Evolutionary conservation across 2,329 filamentous ascomycete species (phyloP).

Genomic region (Neocucurbitaria cava): DNA sequence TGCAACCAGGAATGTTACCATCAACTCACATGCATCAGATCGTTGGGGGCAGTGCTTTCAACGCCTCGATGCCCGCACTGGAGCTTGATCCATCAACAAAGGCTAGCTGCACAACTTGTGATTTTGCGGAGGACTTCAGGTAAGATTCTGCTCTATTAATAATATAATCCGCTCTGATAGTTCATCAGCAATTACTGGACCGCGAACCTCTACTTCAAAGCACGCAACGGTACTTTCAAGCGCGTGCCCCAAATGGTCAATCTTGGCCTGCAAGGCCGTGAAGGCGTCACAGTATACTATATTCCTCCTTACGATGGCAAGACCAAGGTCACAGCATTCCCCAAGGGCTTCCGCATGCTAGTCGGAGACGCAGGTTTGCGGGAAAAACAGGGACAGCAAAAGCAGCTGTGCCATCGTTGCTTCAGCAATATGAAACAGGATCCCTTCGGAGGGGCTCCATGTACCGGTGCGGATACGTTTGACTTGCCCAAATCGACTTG

Average conservation of each 20-base stretch:
- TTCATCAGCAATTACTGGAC: constrained; percentile 32
- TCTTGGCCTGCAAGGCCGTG: constrained; percentile 27
- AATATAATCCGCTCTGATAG: not conserved
- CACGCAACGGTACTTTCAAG: constrained; percentile 36
- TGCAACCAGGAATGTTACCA: constrained; percentile 25
- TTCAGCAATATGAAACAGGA: not conserved
- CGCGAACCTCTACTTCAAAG: constrained; percentile 37
- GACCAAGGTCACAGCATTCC: constrained; percentile 62
- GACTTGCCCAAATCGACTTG: not conserved
- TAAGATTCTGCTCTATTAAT: no score
- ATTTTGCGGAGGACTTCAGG: constrained; percentile 25
- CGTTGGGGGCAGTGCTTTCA: constrained; percentile 40
- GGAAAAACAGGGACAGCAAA: not conserved
- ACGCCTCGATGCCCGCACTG: constrained; percentile 25
- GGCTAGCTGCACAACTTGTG: constrained; percentile 34
- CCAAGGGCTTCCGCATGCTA: constrained; percentile 32
- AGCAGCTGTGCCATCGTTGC: not conserved
- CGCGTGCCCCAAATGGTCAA: constrained; percentile 40
- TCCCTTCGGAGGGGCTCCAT: not conserved
- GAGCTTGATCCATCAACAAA: constrained; percentile 24
- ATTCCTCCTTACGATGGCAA: constrained; percentile 41
- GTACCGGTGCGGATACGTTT: not conserved
- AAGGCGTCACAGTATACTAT: constrained; percentile 40
- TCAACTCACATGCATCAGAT: constrained; percentile 35
- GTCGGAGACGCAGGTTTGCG: constrained; percentile 11